Percentiles rank a stretch among this genome's conserved stretches.
Conservation (phyloP, 1,284 basidiomycete species). For the Sanghuangporus baumii region DNA sequence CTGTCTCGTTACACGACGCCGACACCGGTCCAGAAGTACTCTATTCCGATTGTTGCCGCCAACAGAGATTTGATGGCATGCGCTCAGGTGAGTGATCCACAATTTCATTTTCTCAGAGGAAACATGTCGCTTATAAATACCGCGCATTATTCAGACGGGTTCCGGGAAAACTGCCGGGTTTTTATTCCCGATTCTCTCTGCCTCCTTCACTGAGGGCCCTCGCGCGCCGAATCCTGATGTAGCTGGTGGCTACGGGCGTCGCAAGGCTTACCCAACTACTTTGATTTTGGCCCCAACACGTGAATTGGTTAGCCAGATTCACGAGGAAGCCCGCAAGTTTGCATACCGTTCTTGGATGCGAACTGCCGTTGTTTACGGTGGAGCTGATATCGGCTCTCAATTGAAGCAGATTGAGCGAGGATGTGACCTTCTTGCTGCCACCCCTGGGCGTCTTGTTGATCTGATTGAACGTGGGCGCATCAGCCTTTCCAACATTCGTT, state of each 20-base stretch:
- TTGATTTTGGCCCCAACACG: constrained; percentile 97
- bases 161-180: constrained; percentile 99
- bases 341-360: constrained; percentile 99
- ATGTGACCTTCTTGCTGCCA: constrained; percentile 95
- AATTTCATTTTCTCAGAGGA: constrained; percentile 1
- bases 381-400: constrained; percentile 96
- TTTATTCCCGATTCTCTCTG: constrained; percentile 97
- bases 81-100: constrained; percentile 69
- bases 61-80: constrained; percentile 97
- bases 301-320: constrained; percentile 98
- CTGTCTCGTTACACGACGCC: constrained; percentile 92
- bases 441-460: constrained; percentile 98
- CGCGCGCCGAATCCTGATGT: constrained; percentile 55
- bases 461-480: constrained; percentile 97
- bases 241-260: constrained; percentile 50
- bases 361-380: constrained; percentile 98
- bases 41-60: constrained; percentile 93
- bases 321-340: constrained; percentile 99
- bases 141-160: constrained; percentile 65
- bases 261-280: constrained; percentile 94
- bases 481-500: constrained; percentile 93
- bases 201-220: constrained; percentile 86
- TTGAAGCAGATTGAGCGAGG: constrained; percentile 93
- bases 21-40: constrained; percentile 99
- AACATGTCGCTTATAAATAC: constrained; percentile 9